Evolutionary conservation across 306 rosid species (phyloP), one percentile per base, ranked within the genome.

Genomic region (Cucurbita pepo): DNA sequence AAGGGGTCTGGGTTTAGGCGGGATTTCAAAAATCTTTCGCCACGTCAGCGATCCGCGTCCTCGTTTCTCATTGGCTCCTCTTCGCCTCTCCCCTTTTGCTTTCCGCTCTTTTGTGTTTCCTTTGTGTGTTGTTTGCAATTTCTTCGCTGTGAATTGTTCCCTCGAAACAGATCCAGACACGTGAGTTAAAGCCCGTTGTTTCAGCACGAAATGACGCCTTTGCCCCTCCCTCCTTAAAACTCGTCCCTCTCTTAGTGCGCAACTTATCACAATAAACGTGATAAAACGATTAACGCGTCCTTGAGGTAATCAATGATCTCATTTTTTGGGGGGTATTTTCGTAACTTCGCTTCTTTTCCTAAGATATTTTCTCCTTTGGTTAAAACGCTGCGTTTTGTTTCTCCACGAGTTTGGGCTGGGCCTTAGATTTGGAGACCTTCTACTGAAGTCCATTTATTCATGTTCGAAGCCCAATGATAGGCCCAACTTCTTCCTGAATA

Each of bases 1-100:
- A 85, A 88, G 1, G 83, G 74, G 83, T 76, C 81, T 74, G 80
- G 88, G 85, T 90, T 90, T 90, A 70, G 95, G 97, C 97, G 95
- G 96, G 97, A 92, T 87, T 85, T 87, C 79, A 53, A 79, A 81
- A 37, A 54, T 72, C 76, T 73, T 75, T 59, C 5, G 81, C 90
- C 89, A 89, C 80, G 84, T 92, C 89, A 79, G 0, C 82, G 67
- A 86, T 92, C 96, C 85, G 79, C 56, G 86, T 66, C 85, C 18
- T 61, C 3, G 1, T 0, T 2, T 1, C 1, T 52, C 0, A 72
- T 52, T 75, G 37, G 90, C 47, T 47, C 0, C 1, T 13, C n/a
- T 10, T n/a, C 16, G 16, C 1, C 75, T 10, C 5, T n/a, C 0
- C 0, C 3, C 1, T 38, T 16, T 10, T 1, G 43, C 10, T 13